These are phyloP conservation scores for Penicillium sp. DNA, from an alignment of 2,329 filamentous ascomycete genomes.

Conservation along the genomic window DNA sequence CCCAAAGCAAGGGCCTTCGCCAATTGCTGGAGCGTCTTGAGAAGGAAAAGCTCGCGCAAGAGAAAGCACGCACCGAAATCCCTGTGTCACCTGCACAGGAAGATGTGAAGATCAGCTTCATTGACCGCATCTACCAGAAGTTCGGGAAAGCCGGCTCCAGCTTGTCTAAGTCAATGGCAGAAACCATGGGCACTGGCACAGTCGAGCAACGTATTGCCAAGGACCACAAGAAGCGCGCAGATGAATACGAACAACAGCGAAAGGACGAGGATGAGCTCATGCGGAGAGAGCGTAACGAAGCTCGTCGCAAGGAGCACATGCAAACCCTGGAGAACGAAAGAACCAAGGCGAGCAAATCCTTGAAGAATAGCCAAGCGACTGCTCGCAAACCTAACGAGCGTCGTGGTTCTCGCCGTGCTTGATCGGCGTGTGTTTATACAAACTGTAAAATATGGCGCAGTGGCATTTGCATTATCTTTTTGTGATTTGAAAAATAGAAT, in stretches of 20 bases:
- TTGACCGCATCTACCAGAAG: conserved; percentile 33
- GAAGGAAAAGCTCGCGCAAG: conserved; percentile 11
- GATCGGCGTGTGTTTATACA: conserved; percentile 20
- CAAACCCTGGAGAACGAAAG: conserved; percentile 25
- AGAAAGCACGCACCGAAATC: conserved; percentile 6
- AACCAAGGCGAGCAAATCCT: conserved; percentile 23
- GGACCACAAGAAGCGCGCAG: conserved; percentile 32
- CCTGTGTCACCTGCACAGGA: background rate
- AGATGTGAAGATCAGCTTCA: conserved; percentile 22
- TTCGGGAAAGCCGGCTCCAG: conserved; percentile 18
- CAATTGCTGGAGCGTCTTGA: conserved; percentile 18
- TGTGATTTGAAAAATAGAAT: conserved; percentile 18
- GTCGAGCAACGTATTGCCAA: conserved; percentile 28
- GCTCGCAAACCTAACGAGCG: background rate
- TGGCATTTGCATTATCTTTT: conserved; percentile 19
- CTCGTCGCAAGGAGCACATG: conserved; percentile 31
- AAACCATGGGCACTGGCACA: background rate
- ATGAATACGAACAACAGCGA: conserved; percentile 33
- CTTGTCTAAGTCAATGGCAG: conserved; percentile 11
- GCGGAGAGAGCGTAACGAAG: conserved; percentile 39
- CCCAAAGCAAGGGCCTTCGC: conserved; percentile 19
- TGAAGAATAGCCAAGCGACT: conserved; percentile 14
- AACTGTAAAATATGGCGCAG: conserved; percentile 29
- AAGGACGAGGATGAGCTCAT: conserved; percentile 30
- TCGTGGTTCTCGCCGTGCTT: conserved; percentile 9